Evolutionary conservation across 768 basidiomycete genomes (phyloP), one percentile per base, ranked within the genome.

Genomic region (Lentinula aciculospora): DNA sequence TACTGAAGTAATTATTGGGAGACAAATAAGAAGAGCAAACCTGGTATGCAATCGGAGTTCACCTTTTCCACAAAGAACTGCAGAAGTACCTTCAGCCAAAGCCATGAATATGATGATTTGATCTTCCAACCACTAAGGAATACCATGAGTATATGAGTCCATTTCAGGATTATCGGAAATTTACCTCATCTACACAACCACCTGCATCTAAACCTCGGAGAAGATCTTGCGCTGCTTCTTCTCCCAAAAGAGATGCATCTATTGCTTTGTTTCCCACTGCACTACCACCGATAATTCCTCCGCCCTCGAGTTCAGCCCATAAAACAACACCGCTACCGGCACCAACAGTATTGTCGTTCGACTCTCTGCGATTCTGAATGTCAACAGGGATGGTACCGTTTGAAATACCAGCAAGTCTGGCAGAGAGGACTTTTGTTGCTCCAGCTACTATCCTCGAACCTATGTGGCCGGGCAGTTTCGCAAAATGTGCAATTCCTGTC

Each of bases 71-170:
- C 78, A 79, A 46, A 73, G 75, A 27, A 92, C 73, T 53, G 72
- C 73, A 10, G 87, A 90, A 25, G 63, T 76, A 3, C 88, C 88
- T 49, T 83, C 69, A 8, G 89, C 88, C 17, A 92, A 74, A 8
- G 87, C 87, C 71, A 91, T 81, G 65, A 89, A 85, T 36, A 91
- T 80, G 46, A 91, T 82, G 19, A 91, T 84, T 65, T 92, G 89
- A 67, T 92, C 90, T 75, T 89, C 76, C 17, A 77, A 62, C 72
- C 73, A 76, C 73, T 49, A 40, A 15, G 48, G 46, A 15, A 28
- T 39, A 15, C 25, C 31, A 34, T 15, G 17, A 50, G 32, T 4
- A 34, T 3, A 7, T 15, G 34, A 58, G 12, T 47, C 37, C 32
- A 25, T 48, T 19, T 19, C 15, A 50, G 21, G 51, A 31, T 9